Percentiles rank a stretch among this genome's conserved stretches.
Evolutionary conservation across 2,329 filamentous ascomycete species (phyloP).

Genomic region (Graphilbum ipis-grandicollis): DNA sequence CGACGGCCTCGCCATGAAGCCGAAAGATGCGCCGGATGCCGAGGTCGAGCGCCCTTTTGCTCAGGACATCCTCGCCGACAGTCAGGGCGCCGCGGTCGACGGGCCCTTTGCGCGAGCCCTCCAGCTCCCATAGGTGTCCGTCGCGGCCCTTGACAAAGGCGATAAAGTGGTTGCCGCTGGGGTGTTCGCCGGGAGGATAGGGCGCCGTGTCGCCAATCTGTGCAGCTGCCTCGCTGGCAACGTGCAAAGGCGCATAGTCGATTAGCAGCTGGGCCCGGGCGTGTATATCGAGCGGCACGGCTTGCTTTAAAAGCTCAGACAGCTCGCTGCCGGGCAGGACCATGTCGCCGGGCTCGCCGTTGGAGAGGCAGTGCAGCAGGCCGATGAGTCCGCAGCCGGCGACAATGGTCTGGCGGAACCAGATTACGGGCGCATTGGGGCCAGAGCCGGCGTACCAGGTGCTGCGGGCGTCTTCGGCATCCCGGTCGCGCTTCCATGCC

Average conservation of each 20-base stretch:
- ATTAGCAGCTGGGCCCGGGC: constrained; percentile 54
- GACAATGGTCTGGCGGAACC: constrained; percentile 75
- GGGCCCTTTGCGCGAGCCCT: constrained; percentile 58
- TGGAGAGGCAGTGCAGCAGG: constrained; percentile 54
- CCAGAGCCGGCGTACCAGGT: constrained; percentile 35
- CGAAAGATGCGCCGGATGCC: constrained; percentile 27
- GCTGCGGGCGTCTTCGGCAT: constrained; percentile 36
- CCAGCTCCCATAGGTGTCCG: constrained; percentile 58
- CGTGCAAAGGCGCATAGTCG: constrained; percentile 50
- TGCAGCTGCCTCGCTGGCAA: constrained; percentile 55
- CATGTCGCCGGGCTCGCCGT: constrained; percentile 40
- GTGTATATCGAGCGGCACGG: constrained; percentile 40
- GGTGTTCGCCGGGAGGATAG: constrained; percentile 32
- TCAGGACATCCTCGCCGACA: constrained; percentile 44
- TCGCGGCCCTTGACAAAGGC: constrained; percentile 57
- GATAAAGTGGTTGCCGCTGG: constrained; percentile 60
- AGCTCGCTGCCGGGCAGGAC: constrained; percentile 37
- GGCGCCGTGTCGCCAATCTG: constrained; percentile 43
- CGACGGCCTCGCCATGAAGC: not conserved
- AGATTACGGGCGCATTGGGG: constrained; percentile 48
- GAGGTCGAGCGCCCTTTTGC: constrained; percentile 48
- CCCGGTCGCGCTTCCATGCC: constrained; percentile 15
- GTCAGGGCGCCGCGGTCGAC: constrained; percentile 42
- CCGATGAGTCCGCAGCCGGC: constrained; percentile 72
- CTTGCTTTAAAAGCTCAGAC: constrained; percentile 40